Evolutionary conservation across 352 stramenopile genomes (phyloP), one percentile per base, ranked within the genome.

Genomic region (Phytophthora pluvialis): DNA sequence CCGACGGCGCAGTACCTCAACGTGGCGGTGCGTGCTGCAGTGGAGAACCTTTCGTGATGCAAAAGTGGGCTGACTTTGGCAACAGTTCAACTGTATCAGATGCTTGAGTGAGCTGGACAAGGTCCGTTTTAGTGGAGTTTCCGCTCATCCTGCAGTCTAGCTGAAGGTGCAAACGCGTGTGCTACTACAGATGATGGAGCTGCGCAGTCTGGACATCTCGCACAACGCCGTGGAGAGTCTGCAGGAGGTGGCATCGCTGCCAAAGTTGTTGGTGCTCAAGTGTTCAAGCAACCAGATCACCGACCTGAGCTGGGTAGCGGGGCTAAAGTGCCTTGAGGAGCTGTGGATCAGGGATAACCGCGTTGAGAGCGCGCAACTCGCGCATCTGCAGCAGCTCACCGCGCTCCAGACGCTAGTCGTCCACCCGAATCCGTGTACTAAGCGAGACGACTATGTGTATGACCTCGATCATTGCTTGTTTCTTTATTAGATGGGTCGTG

Each of bases 391-490:
- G 43, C n/a, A 71, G 7, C 67, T 90, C 3, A 55, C 42, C 2
- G 61, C 73, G 36, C 73, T 94, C 11, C 63, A 72, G 32, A 83
- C 69, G 15, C 66, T 94, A 15, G 60, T 90, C 21, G 43, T 92
- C 8, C 81, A 90, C 29, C 78, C 83, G 15, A 94, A 94, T 66
- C 85, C 85, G 25, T 92, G 81, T 61, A 90, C 83, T 0, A 64
- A 86, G 15, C 44, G 39, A 15, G 50, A 70, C 7, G 70, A 80
- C 13, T 91, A 89, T 53, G 46, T 78, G 84, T 90, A 54, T 18
- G 73, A 6, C 4, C 6, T 46, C 4, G 5, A 9, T 28, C 5
- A 8, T 10, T 40, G 29, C n/a, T 13, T 3, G 26, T 53, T 31
- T 42, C 2, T 29, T 18, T 26, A 43, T 16, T 40, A 33, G 9